These are phyloP conservation scores for Pseudotulostoma volvatum DNA, from an alignment of 495 filamentous ascomycete genomes.

Conservation along the genomic window DNA sequence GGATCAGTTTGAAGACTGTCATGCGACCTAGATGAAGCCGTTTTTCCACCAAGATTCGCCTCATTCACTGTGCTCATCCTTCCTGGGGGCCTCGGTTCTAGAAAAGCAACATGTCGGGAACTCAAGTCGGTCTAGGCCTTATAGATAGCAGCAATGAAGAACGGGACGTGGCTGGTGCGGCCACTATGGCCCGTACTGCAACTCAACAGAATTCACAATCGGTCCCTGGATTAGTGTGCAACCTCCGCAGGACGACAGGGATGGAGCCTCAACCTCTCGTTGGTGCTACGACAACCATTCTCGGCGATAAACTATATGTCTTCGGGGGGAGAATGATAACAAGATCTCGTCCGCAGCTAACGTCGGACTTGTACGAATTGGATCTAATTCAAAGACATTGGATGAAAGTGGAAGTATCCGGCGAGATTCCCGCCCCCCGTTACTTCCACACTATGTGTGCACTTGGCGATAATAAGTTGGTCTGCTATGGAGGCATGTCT, in stretches of 20 bases:
- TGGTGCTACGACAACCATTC: slow-evolving; percentile 83
- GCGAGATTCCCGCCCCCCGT: slow-evolving; percentile 74
- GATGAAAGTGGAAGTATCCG: slow-evolving; percentile 69
- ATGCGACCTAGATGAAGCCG: no score
- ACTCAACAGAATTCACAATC: slow-evolving; percentile 20
- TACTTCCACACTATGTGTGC: slow-evolving; percentile 96
- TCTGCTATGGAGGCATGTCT: slow-evolving; percentile 97
- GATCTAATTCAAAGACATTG: slow-evolving; percentile 85
- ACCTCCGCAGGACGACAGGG: slow-evolving; percentile 82
- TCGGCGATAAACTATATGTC: slow-evolving; percentile 89
- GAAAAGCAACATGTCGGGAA: slow-evolving; percentile 23
- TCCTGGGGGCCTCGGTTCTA: no score
- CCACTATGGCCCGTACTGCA: slow-evolving; percentile 17
- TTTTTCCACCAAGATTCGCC: no score
- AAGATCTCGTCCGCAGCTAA: slow-evolving; percentile 63
- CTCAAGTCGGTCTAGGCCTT: slow-evolving; percentile 29
- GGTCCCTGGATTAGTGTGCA: slow-evolving; percentile 76
- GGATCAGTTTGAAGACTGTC: no score
- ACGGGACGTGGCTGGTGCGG: slow-evolving; percentile 4
- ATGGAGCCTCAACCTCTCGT: slow-evolving; percentile 81
- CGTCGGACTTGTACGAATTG: slow-evolving; percentile 79
- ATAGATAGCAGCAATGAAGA: slow-evolving; percentile 23
- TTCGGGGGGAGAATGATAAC: slow-evolving; percentile 87
- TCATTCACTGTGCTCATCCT: no score
- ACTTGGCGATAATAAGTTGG: slow-evolving; percentile 84